phyloP scores from a whole-genome alignment of 1,139 yeast species.

The Citeromyces siamensis region DNA sequence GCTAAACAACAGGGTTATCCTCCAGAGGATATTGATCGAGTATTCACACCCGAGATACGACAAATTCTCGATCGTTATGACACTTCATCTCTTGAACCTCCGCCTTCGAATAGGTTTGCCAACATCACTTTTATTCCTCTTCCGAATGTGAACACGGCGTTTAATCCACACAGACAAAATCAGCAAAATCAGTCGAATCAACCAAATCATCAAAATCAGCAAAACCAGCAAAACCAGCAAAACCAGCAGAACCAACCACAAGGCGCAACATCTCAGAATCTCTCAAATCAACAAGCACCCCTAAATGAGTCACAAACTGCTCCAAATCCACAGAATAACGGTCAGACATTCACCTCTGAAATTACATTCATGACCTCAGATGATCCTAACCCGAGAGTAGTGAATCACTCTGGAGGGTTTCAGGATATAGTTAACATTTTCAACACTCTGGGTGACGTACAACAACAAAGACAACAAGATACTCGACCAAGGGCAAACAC shows the following conservation, averaged over 20 bases:
- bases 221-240: background rate
- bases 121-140: background rate
- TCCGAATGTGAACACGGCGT: background rate
- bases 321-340: background rate
- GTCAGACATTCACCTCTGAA: background rate
- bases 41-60: slow-evolving; percentile 14
- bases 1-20: slow-evolving; percentile 19
- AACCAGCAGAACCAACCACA: background rate
- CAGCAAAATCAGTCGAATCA: background rate
- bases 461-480: background rate
- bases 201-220: background rate
- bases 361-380: background rate
- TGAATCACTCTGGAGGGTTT: slow-evolving; percentile 52
- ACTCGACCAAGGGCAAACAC: no score
- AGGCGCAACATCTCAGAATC: background rate
- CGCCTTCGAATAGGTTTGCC: background rate
- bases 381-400: background rate
- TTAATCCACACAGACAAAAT: background rate
- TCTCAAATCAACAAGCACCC: background rate
- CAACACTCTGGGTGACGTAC: slow-evolving; percentile 51
- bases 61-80: slow-evolving; percentile 11
- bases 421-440: slow-evolving; percentile 80
- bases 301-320: background rate
- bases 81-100: slow-evolving; percentile 8
- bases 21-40: slow-evolving; percentile 15